Evolutionary conservation across 1,284 basidiomycete species (phyloP).

Genomic region (Sphagnurus paluster): DNA sequence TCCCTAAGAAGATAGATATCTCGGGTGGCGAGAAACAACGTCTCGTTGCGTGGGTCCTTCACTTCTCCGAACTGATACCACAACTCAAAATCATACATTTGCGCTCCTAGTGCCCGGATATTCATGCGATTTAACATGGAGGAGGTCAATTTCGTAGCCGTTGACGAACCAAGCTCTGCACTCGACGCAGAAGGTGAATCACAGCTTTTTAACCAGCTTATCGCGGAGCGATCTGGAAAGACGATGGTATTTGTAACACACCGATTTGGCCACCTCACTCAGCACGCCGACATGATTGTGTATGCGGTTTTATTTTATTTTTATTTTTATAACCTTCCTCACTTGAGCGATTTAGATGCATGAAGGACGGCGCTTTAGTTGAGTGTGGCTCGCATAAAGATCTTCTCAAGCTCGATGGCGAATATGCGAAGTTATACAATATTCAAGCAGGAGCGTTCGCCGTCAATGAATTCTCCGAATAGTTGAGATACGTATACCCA

Average conservation of each 20-base stretch:
- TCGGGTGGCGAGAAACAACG: conserved; percentile 45
- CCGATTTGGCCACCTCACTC: conserved; percentile 66
- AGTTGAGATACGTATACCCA: no score
- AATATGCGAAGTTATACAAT: conserved; percentile 56
- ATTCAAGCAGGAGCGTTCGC: conserved; percentile 56
- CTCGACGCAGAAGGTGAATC: conserved; percentile 52
- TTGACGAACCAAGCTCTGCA: conserved; percentile 56
- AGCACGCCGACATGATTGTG: conserved; percentile 63
- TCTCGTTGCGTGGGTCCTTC: conserved; percentile 36
- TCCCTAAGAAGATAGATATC: conserved; percentile 35
- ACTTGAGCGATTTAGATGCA: no score
- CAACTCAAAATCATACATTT: neutral
- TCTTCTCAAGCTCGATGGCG: conserved; percentile 45
- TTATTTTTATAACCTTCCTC: neutral
- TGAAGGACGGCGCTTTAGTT: conserved; percentile 55
- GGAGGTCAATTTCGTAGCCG: conserved; percentile 43
- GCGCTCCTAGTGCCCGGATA: conserved; percentile 30
- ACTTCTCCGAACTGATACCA: neutral
- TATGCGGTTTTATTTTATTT: conserved; percentile 26
- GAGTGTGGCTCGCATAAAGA: conserved; percentile 56
- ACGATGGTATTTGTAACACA: conserved; percentile 73
- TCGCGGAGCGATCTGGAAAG: conserved; percentile 50
- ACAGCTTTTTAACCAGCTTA: conserved; percentile 51
- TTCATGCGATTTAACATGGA: conserved; percentile 47
- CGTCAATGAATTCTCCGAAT: no score